Percentiles rank a stretch among this genome's conserved stretches.
Conservation (phyloP, 495 filamentous ascomycete genomes). For the Aspergillus biplanus region DNA sequence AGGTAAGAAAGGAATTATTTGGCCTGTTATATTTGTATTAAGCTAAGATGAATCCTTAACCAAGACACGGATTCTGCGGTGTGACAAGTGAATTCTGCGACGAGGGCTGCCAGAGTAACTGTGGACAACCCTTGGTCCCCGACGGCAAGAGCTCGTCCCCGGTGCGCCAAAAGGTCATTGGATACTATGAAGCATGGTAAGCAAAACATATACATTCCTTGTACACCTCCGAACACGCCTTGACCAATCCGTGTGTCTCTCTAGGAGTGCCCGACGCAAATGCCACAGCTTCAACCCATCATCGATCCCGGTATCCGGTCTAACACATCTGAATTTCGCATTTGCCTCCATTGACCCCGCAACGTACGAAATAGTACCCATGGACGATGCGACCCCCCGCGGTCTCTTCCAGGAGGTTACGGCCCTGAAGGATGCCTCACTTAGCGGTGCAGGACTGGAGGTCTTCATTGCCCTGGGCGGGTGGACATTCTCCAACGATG, state of each 20-base stretch:
- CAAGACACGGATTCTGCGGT: slow-evolving; percentile 23
- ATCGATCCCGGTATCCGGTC: slow-evolving; percentile 16
- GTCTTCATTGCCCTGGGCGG: slow-evolving; percentile 47
- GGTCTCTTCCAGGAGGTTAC: slow-evolving; percentile 29
- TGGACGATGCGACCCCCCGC: slow-evolving; percentile 16
- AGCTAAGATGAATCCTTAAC: background rate
- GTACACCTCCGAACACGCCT: background rate
- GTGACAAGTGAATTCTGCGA: slow-evolving; percentile 21
- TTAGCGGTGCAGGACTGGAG: slow-evolving; percentile 36
- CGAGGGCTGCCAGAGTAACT: slow-evolving; percentile 30
- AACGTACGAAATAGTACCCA: slow-evolving; percentile 26
- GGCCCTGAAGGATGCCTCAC: slow-evolving; percentile 25
- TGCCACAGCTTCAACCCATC: slow-evolving; percentile 10
- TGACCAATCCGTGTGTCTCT: background rate
- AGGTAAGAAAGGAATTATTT: background rate
- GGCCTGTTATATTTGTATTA: background rate
- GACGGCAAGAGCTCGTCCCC: background rate
- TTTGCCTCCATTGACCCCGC: slow-evolving; percentile 35
- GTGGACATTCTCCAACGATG: slow-evolving; percentile 48
- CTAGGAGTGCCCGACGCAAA: background rate
- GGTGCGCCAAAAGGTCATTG: slow-evolving; percentile 22
- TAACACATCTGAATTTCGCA: slow-evolving; percentile 38
- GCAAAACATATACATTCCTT: background rate
- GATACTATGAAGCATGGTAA: slow-evolving; percentile 32
- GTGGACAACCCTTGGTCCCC: background rate